These are phyloP conservation scores for Fusarium camptoceras DNA, from an alignment of 2,329 filamentous ascomycete genomes.

Conservation along the genomic window DNA sequence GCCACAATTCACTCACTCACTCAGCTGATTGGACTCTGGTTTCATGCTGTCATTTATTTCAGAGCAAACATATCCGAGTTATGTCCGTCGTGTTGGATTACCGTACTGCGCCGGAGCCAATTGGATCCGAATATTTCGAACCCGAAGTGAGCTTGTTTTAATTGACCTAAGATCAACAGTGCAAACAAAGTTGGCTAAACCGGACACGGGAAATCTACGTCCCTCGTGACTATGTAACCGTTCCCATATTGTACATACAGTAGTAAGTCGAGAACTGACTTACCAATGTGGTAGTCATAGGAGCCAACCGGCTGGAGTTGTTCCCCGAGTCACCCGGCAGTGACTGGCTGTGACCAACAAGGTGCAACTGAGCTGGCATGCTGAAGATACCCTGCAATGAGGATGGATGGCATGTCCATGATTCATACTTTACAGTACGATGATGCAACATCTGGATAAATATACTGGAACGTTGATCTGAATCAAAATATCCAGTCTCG, in stretches of 20 bases:
- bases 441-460: background rate
- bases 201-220: background rate
- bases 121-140: slow-evolving; percentile 8
- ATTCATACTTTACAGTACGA: background rate
- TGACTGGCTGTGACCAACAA: slow-evolving; percentile 29
- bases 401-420: background rate
- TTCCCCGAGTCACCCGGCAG: slow-evolving; percentile 22
- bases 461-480: background rate
- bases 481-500: background rate
- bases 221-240: background rate
- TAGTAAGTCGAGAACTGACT: slow-evolving; percentile 9
- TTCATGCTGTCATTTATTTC: slow-evolving; percentile 2
- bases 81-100: slow-evolving; percentile 22
- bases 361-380: slow-evolving; percentile 21
- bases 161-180: slow-evolving; percentile 8
- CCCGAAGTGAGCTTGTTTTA: background rate
- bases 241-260: background rate
- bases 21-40: slow-evolving; percentile 25
- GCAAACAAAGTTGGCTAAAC: background rate
- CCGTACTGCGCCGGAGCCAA: background rate
- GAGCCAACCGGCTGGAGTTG: slow-evolving; percentile 10
- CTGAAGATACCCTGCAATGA: slow-evolving; percentile 10
- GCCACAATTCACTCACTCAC: slow-evolving; percentile 2
- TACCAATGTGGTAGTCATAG: background rate
- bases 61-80: slow-evolving; percentile 27